phyloP scores from a whole-genome alignment of 2,329 filamentous ascomycete genomes.

The Verticillium dahliae region DNA sequence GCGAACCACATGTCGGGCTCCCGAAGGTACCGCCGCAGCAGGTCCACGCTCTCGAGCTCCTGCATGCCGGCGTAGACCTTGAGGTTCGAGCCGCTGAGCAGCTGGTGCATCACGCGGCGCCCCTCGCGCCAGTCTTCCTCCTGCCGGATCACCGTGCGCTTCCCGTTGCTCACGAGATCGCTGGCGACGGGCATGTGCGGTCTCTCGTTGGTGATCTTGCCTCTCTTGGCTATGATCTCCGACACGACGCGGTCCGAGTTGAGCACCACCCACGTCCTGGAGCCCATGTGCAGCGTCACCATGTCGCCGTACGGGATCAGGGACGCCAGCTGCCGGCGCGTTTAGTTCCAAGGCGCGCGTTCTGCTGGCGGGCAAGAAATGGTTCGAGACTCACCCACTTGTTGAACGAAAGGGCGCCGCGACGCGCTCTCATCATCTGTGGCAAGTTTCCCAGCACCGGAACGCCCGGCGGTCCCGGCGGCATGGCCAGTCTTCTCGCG shows the following conservation, averaged over 20 bases:
- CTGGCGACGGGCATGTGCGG: slow-evolving; percentile 19
- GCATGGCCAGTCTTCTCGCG: background rate
- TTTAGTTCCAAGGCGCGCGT: background rate
- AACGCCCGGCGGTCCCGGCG: background rate
- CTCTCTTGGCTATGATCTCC: slow-evolving; percentile 28
- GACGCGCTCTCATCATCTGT: slow-evolving; percentile 2
- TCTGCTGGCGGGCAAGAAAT: background rate
- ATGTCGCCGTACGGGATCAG: slow-evolving; percentile 17
- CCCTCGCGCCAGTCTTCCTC: slow-evolving; percentile 28
- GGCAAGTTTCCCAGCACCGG: background rate
- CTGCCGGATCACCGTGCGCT: slow-evolving; percentile 23
- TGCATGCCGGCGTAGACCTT: slow-evolving; percentile 24
- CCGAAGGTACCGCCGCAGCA: slow-evolving; percentile 19
- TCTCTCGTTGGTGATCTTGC: slow-evolving; percentile 22
- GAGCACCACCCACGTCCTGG: slow-evolving; percentile 34
- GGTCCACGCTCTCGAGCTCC: slow-evolving; percentile 26
- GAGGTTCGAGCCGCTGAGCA: slow-evolving; percentile 25
- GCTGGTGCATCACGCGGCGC: slow-evolving; percentile 27
- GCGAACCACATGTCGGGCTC: slow-evolving; percentile 27
- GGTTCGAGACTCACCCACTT: background rate
- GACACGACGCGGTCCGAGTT: slow-evolving; percentile 30
- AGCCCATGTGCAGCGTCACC: slow-evolving; percentile 19
- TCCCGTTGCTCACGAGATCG: slow-evolving; percentile 25
- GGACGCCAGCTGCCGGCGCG: background rate
- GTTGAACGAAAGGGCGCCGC: background rate